A percentile compares a stretch with the other conserved stretches of the same genome.
These are phyloP conservation scores for Sechiopsis laciniata DNA, from an alignment of 306 rosid genomes.

Conservation along the genomic window DNA sequence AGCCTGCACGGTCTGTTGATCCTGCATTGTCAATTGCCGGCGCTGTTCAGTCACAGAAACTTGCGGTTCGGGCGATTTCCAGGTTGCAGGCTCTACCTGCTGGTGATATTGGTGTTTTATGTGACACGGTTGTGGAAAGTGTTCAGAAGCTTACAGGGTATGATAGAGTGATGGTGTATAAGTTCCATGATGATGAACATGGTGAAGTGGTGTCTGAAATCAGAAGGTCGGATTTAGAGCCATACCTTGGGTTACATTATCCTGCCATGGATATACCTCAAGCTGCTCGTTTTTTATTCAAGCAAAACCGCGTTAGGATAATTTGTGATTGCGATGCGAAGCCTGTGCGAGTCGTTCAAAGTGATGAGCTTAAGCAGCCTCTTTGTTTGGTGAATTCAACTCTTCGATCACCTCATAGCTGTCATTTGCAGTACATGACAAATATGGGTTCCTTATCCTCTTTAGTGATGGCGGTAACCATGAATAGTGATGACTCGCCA, in stretches of 20 bases:
- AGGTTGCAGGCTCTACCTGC: constrained; percentile 71
- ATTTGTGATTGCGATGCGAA: constrained; percentile 68
- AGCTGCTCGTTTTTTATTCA: constrained; percentile 75
- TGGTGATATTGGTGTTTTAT: constrained; percentile 56
- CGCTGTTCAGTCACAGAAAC: constrained; percentile 74
- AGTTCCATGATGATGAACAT: constrained; percentile 79
- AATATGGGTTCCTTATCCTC: constrained; percentile 79
- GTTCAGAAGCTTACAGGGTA: constrained; percentile 78
- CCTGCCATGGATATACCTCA: constrained; percentile 84
- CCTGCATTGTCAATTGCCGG: constrained; percentile 74
- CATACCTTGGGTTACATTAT: constrained; percentile 72
- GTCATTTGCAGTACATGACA: constrained; percentile 66
- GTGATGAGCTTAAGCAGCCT: constrained; percentile 52
- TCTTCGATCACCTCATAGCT: constrained; percentile 63
- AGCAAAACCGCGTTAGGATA: constrained; percentile 64
- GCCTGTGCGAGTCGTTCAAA: constrained; percentile 54
- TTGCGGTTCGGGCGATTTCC: constrained; percentile 74
- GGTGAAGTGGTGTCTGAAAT: constrained; percentile 85
- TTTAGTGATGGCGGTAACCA: constrained; percentile 52
- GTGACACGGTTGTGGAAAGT: constrained; percentile 65
- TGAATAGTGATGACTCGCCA: constrained; percentile 38
- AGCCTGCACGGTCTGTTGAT: constrained; percentile 55
- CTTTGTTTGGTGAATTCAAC: constrained; percentile 80
- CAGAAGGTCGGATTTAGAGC: constrained; percentile 60
- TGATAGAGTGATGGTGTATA: constrained; percentile 85